These are phyloP conservation scores for Fomitopsis palustris DNA, from an alignment of 1,284 basidiomycete species.

Conservation along the genomic window DNA sequence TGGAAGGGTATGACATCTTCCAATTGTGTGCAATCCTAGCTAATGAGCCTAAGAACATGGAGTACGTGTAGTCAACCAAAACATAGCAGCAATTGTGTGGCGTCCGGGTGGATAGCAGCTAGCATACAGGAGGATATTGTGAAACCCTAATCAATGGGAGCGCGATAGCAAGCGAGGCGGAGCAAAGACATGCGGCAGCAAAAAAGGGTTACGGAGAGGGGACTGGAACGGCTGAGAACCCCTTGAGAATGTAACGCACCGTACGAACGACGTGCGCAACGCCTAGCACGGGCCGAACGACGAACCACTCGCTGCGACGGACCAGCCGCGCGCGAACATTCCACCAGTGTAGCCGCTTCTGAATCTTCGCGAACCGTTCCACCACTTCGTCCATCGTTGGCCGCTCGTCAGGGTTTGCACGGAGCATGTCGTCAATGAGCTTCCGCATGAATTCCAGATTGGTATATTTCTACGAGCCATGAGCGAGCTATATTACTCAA, in stretches of 20 bases:
- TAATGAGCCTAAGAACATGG: no score
- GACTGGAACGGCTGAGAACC: not conserved
- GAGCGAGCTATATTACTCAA: no score
- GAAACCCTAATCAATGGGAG: no score
- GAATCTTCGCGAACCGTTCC: conserved; percentile 8
- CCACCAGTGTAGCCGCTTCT: not conserved
- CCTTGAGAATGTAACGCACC: not conserved
- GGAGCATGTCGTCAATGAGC: conserved; percentile 12
- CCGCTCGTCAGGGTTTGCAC: conserved; percentile 10
- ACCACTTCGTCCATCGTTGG: conserved; percentile 14
- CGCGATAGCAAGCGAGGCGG: no score
- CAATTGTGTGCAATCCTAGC: no score
- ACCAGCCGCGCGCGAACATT: conserved; percentile 3
- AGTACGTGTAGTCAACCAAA: no score
- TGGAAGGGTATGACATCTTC: no score
- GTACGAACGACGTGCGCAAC: not conserved
- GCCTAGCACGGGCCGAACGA: not conserved
- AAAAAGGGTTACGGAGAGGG: not conserved
- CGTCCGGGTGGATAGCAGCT: no score
- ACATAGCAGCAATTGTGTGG: no score
- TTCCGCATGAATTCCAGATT: conserved; percentile 11
- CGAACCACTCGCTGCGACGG: not conserved
- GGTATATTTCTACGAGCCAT: not conserved
- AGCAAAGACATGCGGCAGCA: not conserved
- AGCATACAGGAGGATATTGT: no score